Conservation (phyloP, 495 filamentous ascomycete genomes). For the Lepraria neglecta region DNA sequence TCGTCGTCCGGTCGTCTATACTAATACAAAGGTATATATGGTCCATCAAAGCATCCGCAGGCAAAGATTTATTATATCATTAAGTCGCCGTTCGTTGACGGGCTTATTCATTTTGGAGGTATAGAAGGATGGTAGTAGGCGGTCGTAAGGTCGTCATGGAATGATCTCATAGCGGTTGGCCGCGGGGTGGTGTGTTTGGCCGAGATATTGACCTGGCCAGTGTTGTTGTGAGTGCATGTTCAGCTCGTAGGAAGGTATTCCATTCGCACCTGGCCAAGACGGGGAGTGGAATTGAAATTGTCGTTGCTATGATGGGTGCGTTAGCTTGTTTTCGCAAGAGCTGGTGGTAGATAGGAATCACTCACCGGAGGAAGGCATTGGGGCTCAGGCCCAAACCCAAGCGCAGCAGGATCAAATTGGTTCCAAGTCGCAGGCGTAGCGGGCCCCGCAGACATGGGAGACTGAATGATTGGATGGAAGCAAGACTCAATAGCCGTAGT, state of each 20-base stretch:
- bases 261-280: slow-evolving; percentile 15
- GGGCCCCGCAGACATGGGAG: slow-evolving; percentile 17
- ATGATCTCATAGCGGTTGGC: slow-evolving; percentile 5
- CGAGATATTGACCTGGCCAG: slow-evolving; percentile 15
- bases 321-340: background rate
- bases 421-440: slow-evolving; percentile 17
- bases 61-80: background rate
- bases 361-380: slow-evolving; percentile 18
- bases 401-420: slow-evolving; percentile 16
- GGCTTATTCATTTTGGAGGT: background rate
- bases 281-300: slow-evolving; percentile 17
- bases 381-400: slow-evolving; percentile 15
- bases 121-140: background rate
- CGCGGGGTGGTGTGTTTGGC: background rate
- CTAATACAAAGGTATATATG: slow-evolving; percentile 1
- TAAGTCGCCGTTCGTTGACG: background rate
- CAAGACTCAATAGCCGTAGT: slow-evolving; percentile 9
- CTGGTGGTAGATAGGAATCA: background rate
- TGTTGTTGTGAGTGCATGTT: slow-evolving; percentile 13
- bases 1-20: slow-evolving; percentile 11
- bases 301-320: slow-evolving; percentile 13
- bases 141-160: slow-evolving; percentile 9
- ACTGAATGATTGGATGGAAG: slow-evolving; percentile 19
- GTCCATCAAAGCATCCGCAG: background rate
- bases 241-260: slow-evolving; percentile 15